Base-by-base conservation (phyloP, 2,329 filamentous ascomycete species). In the Chaetomiaceae sp. region DNA sequence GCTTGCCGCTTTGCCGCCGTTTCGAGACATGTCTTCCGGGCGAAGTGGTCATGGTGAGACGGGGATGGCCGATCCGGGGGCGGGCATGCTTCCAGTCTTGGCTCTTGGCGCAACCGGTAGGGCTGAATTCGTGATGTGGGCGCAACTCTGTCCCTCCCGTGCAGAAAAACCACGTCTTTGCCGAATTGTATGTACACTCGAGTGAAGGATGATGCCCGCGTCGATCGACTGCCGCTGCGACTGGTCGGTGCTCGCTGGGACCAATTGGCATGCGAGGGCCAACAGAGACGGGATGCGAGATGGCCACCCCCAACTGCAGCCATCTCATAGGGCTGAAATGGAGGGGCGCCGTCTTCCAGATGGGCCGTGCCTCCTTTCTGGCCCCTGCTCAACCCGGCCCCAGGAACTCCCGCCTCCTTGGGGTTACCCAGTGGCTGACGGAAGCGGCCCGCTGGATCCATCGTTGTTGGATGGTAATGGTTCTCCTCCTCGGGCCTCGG, bases 251-350 rank as follows among this genome's bases (percentile, higher is more conserved):
- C 25, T 17, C 30, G 12, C 9, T 6, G 17, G 16, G 44, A 34
- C 34, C 53, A 51, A 51, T 57, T 48, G 54, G 43, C 44, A 50
- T 25, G 34, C n/a, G n/a, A n/a, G n/a, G n/a, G n/a, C n/a, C n/a
- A n/a, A 34, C 25, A 12, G 33, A 30, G 2, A 19, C 9, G 39
- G 17, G 25, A 48, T 38, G 39, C 50, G 27, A 16, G 47, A 40
- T 21, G 44, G 53, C 50, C 44, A 42, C 23, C 49, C 44, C 44
- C 38, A 48, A 40, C 39, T 41, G 50, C 51, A 39, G 45, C 49
- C 46, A 30, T 37, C 41, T 57, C 57, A 35, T 63, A 63, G 61
- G 61, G 61, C 59, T 62, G 60, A 59, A 58, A 55, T 48, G 58
- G 60, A 54, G 48, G 44, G 54, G 39, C 43, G 23, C 5, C 16